Percentiles rank a stretch among this genome's conserved stretches.
Evolutionary conservation across 2,329 filamentous ascomycete genomes (phyloP).

Genomic region (Colletotrichum simmondsii): DNA sequence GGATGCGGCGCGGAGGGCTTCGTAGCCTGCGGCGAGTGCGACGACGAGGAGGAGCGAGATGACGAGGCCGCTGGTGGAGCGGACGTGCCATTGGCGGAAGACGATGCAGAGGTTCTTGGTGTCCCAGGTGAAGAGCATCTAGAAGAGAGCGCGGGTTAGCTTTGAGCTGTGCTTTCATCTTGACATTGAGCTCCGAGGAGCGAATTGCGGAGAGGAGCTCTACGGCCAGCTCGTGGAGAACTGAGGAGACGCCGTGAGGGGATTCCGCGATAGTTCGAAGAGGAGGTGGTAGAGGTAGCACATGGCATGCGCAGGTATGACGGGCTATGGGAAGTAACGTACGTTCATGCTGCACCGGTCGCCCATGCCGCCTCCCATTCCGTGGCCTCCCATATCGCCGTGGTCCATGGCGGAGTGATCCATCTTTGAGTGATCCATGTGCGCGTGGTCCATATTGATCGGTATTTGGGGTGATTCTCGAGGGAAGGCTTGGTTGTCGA

Average conservation of each 20-base stretch:
- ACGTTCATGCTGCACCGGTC: slow-evolving; percentile 92
- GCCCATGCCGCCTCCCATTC: slow-evolving; percentile 69
- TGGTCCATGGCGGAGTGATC: slow-evolving; percentile 60
- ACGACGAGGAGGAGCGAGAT: slow-evolving; percentile 86
- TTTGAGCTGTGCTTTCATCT: neutral
- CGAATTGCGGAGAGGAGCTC: neutral
- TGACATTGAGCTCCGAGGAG: neutral
- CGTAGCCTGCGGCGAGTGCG: slow-evolving; percentile 89
- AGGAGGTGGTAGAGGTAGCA: neutral
- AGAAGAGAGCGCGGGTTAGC: slow-evolving; percentile 35
- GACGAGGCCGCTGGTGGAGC: slow-evolving; percentile 77
- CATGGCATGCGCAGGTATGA: neutral
- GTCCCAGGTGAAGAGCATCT: slow-evolving; percentile 99
- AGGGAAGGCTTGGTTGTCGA: neutral
- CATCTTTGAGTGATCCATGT: slow-evolving; percentile 57
- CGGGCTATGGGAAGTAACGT: slow-evolving; percentile 44
- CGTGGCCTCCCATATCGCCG: slow-evolving; percentile 56
- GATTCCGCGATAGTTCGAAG: neutral
- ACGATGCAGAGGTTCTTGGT: slow-evolving; percentile 95
- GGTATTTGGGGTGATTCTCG: neutral
- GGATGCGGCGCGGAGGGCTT: slow-evolving; percentile 82
- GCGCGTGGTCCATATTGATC: slow-evolving; percentile 14
- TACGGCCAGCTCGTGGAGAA: neutral
- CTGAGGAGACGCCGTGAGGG: neutral
- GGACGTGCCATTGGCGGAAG: slow-evolving; percentile 91